Evolutionary conservation across 2,329 filamentous ascomycete genomes (phyloP), one percentile per base, ranked within the genome.

Genomic region (Amylocarpus encephaloides): DNA sequence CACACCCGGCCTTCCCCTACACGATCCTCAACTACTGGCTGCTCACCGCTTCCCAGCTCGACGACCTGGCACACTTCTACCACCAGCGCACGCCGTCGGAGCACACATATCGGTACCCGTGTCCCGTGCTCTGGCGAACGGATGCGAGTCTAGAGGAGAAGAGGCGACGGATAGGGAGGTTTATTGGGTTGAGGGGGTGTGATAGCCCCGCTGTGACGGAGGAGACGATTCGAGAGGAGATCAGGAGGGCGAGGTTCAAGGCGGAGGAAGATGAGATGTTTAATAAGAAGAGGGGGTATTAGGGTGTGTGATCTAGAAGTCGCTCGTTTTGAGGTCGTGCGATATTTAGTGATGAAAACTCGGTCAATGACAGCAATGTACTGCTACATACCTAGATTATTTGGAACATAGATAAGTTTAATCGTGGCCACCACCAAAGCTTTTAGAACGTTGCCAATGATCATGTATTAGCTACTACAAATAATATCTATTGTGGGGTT

Each of bases 11-110:
- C 49, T 90, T 86, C 66, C 86, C 86, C 1, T 62, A 64, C 16
- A 86, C 79, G 3, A 73, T 89, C 48, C 79, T 90, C 41, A 76
- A 78, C 64, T 88, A 86, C 69, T 87, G 84, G 76, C 80, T 89
- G 30, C 76, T 90, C 34, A 89, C 83, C 13, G 82, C 86, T 65
- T 69, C 69, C 29, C 75, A 90, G 68, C 80, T 88, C 48, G 85
- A 90, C 69, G 71, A 72, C 48, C 75, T 90, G 36, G 85, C 85
- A 2, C 71, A 76, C 57, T 88, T 85, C 68, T 90, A 89, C 71
- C 83, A 86, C 69, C 86, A 90, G 70, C 75, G 75, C 51, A 78
- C 75, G 1, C 80, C 78, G 1, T 71, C 71, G 51, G 63, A 65
- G n/a, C 80, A 73, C 70, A 76, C 76, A 2, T 57, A 65, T 44